Percentiles rank a stretch among this genome's conserved stretches.
phyloP scores from a whole-genome alignment of 495 filamentous ascomycete species.

The Lepraria neglecta region DNA sequence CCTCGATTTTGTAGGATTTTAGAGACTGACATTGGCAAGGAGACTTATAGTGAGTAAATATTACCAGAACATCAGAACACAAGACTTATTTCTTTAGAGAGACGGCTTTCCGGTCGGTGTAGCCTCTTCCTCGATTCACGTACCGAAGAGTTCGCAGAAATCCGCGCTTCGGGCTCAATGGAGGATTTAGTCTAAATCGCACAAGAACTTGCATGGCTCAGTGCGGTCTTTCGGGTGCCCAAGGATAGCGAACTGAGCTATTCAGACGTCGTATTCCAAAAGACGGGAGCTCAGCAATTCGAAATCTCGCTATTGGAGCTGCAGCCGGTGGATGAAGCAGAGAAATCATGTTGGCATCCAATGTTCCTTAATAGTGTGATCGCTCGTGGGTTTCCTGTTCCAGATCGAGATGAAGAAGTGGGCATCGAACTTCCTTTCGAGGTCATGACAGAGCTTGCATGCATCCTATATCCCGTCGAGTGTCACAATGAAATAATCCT shows the following conservation, averaged over 20 bases:
- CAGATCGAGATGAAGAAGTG: neutral
- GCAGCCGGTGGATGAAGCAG: too few species aligned
- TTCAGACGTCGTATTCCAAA: neutral
- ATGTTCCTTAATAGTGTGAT: neutral
- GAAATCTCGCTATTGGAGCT: too few species aligned
- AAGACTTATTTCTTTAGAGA: neutral
- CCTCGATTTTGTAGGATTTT: neutral
- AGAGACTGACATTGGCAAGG: neutral
- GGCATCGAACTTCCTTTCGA: neutral
- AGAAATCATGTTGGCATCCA: neutral
- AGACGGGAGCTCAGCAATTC: neutral
- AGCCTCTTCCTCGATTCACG: neutral
- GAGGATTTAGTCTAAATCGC: neutral
- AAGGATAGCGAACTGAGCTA: neutral
- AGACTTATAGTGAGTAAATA: neutral
- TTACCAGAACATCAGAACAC: neutral
- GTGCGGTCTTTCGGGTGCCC: neutral
- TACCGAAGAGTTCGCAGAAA: neutral
- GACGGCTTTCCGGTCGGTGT: neutral
- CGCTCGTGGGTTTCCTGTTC: neutral
- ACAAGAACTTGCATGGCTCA: neutral
- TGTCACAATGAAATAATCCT: neutral
- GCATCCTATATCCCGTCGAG: neutral
- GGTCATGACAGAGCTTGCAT: neutral
- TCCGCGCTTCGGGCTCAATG: neutral